Evolutionary conservation across 1,284 basidiomycete genomes (phyloP), one percentile per base, ranked within the genome.

Genomic region (Omphalotus olearius): DNA sequence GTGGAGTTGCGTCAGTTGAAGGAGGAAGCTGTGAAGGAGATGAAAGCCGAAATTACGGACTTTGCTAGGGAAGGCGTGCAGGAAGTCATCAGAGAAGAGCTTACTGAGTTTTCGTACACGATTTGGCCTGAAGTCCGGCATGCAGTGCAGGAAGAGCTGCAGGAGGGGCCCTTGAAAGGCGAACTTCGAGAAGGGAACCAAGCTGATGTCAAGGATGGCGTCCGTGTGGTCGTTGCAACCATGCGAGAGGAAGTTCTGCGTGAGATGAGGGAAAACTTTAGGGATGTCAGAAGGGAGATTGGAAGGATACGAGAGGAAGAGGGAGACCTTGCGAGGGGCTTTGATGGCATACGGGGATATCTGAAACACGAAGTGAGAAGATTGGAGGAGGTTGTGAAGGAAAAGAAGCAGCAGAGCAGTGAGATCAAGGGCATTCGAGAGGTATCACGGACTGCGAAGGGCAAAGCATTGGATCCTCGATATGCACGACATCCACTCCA

Each of bases 161-260:
- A 9, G 25, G 30, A 33, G 30, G 30, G 30, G 30, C 30, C 25
- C 26, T 26, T 52, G 37, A 47, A 36, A 28, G 7, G 26, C 1
- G 45, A 47, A 4, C 33, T 52, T 2, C 9, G 38, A 14, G 25
- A 47, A 14, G 47, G 16, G 7, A 43, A 28, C 25, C 39, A 43
- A 25, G 35, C 30, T 23, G 47, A 49, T 17, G 17, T 49, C 1
- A 49, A 41, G 23, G 47, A 49, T 33, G 47, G 47, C 11, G 47
- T 49, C 0, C 17, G 47, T 14, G 20, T 49, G 2, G 17, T 49
- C 5, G 47, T 49, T n/a, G 47, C 47, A 26, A 20, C 40, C 4
- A 42, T 49, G 26, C 6, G 47, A 11, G 18, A 28, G 28, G 47
- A 49, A 37, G n/a, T 49, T 18, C 17, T 49, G 14, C 25, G n/a